Evolutionary conservation across 1,284 basidiomycete genomes (phyloP).

Genomic region (Austroboletus niveus): DNA sequence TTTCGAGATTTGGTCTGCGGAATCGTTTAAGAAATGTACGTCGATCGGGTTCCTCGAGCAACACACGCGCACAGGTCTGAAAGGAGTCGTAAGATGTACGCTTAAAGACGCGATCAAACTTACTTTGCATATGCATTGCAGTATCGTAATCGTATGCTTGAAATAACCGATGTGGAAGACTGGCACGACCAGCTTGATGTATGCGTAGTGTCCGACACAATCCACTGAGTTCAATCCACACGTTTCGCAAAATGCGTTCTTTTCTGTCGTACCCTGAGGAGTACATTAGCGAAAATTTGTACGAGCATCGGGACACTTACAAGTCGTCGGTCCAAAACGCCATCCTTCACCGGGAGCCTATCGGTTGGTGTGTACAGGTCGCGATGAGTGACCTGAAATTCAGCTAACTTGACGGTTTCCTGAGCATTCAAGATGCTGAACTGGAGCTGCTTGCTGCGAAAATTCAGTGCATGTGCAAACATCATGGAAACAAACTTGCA

Average conservation of each 20-base stretch:
- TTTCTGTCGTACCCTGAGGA: slow-evolving; percentile 89
- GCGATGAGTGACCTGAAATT: slow-evolving; percentile 90
- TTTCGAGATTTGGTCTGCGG: slow-evolving; percentile 88
- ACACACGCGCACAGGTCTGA: slow-evolving; percentile 90
- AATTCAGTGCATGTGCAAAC: slow-evolving; percentile 11
- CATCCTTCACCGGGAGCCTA: slow-evolving; percentile 84
- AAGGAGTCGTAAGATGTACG: slow-evolving; percentile 3
- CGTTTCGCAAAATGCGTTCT: slow-evolving; percentile 90
- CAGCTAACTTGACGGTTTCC: slow-evolving; percentile 90
- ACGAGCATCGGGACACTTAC: slow-evolving; percentile 44
- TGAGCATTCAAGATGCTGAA: slow-evolving; percentile 91
- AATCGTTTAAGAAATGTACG: slow-evolving; percentile 86
- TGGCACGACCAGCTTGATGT: slow-evolving; percentile 93
- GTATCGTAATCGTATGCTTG: slow-evolving; percentile 89
- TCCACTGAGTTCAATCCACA: slow-evolving; percentile 92
- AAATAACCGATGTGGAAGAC: slow-evolving; percentile 99
- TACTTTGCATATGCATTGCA: slow-evolving; percentile 97
- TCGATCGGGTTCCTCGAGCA: slow-evolving; percentile 89
- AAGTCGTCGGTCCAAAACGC: slow-evolving; percentile 86
- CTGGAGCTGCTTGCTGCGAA: slow-evolving; percentile 84
- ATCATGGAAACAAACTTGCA: slow-evolving; percentile 52
- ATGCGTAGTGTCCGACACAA: slow-evolving; percentile 97
- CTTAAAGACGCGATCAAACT: slow-evolving; percentile 15
- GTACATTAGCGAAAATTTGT: slow-evolving; percentile 2
- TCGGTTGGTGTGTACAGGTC: slow-evolving; percentile 85